Base-by-base conservation (phyloP, 2,329 filamentous ascomycete genomes). In the Calonectria pteridis region DNA sequence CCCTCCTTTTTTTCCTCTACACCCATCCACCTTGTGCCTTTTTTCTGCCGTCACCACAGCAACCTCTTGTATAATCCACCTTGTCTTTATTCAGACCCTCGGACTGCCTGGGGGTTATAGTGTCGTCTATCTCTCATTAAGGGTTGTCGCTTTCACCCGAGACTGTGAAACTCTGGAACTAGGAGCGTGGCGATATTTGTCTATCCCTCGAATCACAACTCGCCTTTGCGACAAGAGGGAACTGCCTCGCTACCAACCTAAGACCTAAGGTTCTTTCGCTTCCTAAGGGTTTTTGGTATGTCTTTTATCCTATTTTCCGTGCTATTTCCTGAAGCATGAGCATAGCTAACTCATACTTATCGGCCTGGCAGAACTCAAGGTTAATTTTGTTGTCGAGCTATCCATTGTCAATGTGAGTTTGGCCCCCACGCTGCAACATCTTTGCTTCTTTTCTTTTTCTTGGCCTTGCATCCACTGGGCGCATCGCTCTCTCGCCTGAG, bases 11-110 rank as follows among this genome's bases (percentile, higher is more conserved):
- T 29, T 40, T 23, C 13, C 43, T 46, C 28, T 23, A 26, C 43
- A 35, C 69, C 23, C 7, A 53, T 62, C 6, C 6, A 10, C 2
- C 23, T 50, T 37, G 33, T 29, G 26, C 53, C 31, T 59, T 58
- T 59, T 33, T 66, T 50, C n/a, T 4, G 55, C 65, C 46, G 28
- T 66, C 59, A 65, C 68, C 59, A 69, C 65, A 20, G 53, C 64
- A 72, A 63, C 64, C 46, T 49, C 40, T 26, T 49, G 33, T 62
- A 40, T 62, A 62, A 62, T 18, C 53, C 55, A 62, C 16, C 43
- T 28, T 28, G n/a, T 40, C 35, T 35, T 16, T 33, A 62, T 62
- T 37, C 23, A 10, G 14, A 16, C 55, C 7, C 55, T 62, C 35
- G 51, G 37, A 62, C 55, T 26, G 31, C 18, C 35, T 59, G 14